Conservation (phyloP, 116 monocot species). For the Zostera marina region DNA sequence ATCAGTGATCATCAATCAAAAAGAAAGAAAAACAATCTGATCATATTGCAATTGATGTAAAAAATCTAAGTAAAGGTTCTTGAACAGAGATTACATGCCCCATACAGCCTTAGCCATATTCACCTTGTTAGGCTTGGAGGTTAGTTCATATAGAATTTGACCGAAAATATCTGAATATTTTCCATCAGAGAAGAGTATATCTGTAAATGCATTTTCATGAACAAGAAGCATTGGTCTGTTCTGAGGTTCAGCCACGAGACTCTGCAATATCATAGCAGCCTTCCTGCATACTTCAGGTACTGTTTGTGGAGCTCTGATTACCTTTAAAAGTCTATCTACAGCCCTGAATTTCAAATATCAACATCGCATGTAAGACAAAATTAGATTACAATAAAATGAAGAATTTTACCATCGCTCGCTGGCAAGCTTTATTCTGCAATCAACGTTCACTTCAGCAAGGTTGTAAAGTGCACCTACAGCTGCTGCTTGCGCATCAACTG, state of each 20-base stretch:
- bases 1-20: no score
- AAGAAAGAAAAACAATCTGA: no score
- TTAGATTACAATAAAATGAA: background rate
- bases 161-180: conserved; percentile 71
- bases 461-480: conserved; percentile 93
- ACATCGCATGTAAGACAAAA: background rate
- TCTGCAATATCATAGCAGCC: conserved; percentile 77
- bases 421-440: conserved; percentile 82
- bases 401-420: conserved; percentile 71
- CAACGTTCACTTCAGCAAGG: conserved; percentile 80
- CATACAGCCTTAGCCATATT: conserved; percentile 46
- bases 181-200: conserved; percentile 67
- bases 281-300: conserved; percentile 91
- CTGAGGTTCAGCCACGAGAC: conserved; percentile 79
- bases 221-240: conserved; percentile 53
- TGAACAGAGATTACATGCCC: conserved; percentile 46
- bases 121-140: conserved; percentile 55
- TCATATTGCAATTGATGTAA: no score
- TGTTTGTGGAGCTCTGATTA: conserved; percentile 66
- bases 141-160: conserved; percentile 77
- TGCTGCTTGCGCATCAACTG: conserved; percentile 72
- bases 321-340: conserved; percentile 72
- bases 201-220: conserved; percentile 73
- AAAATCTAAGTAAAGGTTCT: no score
- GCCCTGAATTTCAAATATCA: conserved; percentile 39